Conservation (phyloP, 495 filamentous ascomycete genomes). For the Chaetomidium leptoderma region DNA sequence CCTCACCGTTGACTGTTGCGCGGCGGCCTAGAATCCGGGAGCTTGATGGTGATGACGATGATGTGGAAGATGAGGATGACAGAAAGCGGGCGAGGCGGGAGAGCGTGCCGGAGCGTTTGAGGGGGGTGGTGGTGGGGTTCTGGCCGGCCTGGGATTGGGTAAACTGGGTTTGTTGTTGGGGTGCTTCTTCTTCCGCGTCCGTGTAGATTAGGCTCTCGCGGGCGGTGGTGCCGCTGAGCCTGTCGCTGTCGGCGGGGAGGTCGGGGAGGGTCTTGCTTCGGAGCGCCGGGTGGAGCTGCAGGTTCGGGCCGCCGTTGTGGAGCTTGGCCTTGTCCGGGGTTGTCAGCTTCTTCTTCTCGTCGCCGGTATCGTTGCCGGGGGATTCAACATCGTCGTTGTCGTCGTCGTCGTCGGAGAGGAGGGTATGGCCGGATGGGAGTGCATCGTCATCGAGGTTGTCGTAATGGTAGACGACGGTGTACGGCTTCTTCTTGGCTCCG, state of each 20-base stretch:
- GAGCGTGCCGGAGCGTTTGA: constrained; percentile 11
- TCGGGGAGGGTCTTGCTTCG: neutral
- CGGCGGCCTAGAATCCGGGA: neutral
- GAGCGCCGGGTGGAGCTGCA: neutral
- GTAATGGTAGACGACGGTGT: constrained; percentile 16
- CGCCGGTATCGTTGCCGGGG: neutral
- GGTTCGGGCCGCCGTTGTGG: neutral
- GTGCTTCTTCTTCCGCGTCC: neutral
- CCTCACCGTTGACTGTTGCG: neutral
- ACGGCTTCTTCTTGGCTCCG: constrained; percentile 12
- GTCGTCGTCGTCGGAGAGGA: neutral
- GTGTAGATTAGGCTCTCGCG: neutral
- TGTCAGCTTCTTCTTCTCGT: neutral
- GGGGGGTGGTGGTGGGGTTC: neutral
- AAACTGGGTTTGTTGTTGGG: no score
- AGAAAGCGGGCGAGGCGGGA: constrained; percentile 15
- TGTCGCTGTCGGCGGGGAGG: neutral
- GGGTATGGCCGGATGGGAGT: neutral
- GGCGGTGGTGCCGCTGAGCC: neutral
- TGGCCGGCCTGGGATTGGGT: no score
- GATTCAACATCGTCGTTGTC: neutral
- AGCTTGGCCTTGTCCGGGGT: neutral
- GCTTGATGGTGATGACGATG: neutral
- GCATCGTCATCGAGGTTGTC: neutral
- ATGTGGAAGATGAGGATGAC: neutral